A percentile compares a stretch with the other conserved stretches of the same genome.
These are phyloP conservation scores for Hebeloma cylindrosporum DNA, from an alignment of 768 basidiomycete species.

Conservation along the genomic window DNA sequence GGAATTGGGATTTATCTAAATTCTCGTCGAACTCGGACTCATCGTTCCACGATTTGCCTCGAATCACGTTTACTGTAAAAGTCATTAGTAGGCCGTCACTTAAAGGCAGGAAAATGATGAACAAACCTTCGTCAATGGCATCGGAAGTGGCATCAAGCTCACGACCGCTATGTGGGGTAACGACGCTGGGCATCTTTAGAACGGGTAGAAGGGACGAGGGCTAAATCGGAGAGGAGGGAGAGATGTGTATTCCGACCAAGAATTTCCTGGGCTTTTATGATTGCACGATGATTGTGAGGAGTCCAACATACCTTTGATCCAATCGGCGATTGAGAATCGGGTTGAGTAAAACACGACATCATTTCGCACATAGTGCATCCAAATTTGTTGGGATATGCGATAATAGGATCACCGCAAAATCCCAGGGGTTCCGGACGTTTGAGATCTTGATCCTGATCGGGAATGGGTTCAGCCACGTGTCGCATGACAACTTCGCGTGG, in stretches of 20 bases:
- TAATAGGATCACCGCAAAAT: conserved; percentile 1
- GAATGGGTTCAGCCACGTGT: too few relatives aligned
- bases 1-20: conserved; percentile 68
- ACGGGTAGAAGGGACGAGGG: not conserved
- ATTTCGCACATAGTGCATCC: conserved; percentile 4
- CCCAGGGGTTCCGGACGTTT: conserved; percentile 3
- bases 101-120: not conserved
- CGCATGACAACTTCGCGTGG: too few relatives aligned
- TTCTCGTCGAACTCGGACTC: conserved; percentile 55
- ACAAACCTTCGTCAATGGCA: conserved; percentile 47
- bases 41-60: conserved; percentile 59
- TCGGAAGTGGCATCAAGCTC: conserved; percentile 48
- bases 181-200: conserved; percentile 25
- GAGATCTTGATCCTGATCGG: too few relatives aligned
- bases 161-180: conserved; percentile 25
- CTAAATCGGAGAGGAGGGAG: conserved; percentile 6
- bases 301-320: conserved; percentile 11
- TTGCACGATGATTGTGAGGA: conserved; percentile 8
- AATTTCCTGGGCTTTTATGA: conserved; percentile 17
- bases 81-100: not conserved
- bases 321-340: conserved; percentile 23
- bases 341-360: conserved; percentile 5
- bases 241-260: conserved; percentile 15
- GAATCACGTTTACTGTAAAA: conserved; percentile 64
- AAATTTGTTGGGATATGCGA: conserved; percentile 1